Evolutionary conservation across 2,329 filamentous ascomycete species (phyloP), one percentile per base, ranked within the genome.

Genomic region (Colletotrichum caudatum): DNA sequence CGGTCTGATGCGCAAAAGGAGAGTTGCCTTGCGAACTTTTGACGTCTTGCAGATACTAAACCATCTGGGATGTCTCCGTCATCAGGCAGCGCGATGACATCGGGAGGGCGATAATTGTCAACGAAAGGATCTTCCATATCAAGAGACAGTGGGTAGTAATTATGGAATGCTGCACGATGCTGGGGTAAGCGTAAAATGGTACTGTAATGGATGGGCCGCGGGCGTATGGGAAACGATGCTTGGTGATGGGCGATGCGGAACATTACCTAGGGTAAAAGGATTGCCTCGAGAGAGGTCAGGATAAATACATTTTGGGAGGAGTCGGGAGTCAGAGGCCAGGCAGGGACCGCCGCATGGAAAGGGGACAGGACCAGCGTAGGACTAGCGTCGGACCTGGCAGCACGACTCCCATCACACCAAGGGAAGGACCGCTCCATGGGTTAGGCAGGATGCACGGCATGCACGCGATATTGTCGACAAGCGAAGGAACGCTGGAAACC

Each of bases 11-110:
- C 23, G 53, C 58, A 35, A 58, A 54, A 20, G 5, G 54, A 57
- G 18, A 48, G 39, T 11, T 51, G 64, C 44, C 46, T 64, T 18
- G 57, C 75, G 57, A 83, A 75, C 68, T 78, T 77, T 41, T 74
- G 75, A 69, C 80, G 74, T 58, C 78, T 81, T 20, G 79, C 79
- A 18, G 77, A 76, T 14, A 83, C 79, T 54, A 79, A 80, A 51
- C 80, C 80, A 48, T 69, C 56, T 73, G 46, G 79, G 77, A 73
- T 64, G 81, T 76, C 26, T 73, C 69, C 72, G 74, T 64, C 65
- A 59, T 65, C 71, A 58, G 73, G 59, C 56, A 64, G 54, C 54
- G 51, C 16, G 50, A 69, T 41, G 46, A 61, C 58, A 54, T 54
- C 59, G 56, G 66, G 58, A 57, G 74, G 65, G 50, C 74, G 74